A percentile compares a stretch with the other conserved stretches of the same genome.
Evolutionary conservation across 176 grass and related monocot genomes (phyloP).

Genomic region (Guadua angustifolia): DNA sequence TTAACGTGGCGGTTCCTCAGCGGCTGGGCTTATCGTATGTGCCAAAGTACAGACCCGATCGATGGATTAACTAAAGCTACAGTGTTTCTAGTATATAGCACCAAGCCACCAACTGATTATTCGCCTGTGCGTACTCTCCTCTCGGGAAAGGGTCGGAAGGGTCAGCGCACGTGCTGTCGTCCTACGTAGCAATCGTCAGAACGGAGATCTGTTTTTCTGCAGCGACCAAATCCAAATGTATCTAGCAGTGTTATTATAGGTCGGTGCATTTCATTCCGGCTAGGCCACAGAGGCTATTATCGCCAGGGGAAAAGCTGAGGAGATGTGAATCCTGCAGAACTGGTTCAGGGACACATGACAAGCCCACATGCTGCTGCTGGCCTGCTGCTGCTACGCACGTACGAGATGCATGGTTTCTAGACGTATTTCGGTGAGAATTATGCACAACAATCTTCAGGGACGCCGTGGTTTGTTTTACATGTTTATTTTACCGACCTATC

Average conservation of each 20-base stretch:
- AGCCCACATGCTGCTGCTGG: conserved; percentile 8
- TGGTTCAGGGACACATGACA: not conserved
- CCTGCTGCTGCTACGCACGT: not conserved
- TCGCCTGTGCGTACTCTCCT: not conserved
- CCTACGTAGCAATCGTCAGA: not conserved
- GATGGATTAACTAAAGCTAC: not conserved
- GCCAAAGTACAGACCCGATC: not conserved
- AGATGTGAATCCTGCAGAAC: conserved; percentile 15
- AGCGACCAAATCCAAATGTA: conserved; percentile 16
- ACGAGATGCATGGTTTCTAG: not conserved
- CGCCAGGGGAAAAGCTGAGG: not conserved
- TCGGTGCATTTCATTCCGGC: conserved; percentile 33
- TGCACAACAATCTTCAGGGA: too few relatives aligned
- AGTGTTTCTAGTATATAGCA: not conserved
- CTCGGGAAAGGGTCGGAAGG: not conserved
- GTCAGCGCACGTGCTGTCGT: not conserved
- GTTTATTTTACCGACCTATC: not conserved
- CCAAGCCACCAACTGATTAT: not conserved
- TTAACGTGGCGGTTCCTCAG: conserved; percentile 28
- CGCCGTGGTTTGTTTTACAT: not conserved
- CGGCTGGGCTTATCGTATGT: not conserved
- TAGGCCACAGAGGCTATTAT: conserved; percentile 25
- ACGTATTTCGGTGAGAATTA: not conserved
- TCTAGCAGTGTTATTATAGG: not conserved
- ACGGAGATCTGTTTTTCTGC: not conserved